These are phyloP conservation scores for Exophiala calicioides DNA, from an alignment of 2,329 filamentous ascomycete genomes.

Conservation along the genomic window DNA sequence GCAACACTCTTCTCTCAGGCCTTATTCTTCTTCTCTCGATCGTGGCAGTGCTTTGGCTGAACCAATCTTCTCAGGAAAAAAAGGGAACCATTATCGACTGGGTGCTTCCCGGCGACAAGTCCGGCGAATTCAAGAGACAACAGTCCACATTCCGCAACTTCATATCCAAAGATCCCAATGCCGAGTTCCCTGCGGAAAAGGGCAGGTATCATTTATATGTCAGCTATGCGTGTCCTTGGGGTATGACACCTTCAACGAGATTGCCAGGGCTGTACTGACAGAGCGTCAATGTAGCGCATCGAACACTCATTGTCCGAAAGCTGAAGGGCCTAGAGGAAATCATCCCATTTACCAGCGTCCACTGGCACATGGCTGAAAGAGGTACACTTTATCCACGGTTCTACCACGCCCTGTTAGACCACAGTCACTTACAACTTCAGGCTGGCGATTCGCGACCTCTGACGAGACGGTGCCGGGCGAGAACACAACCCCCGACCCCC, in stretches of 20 bases:
- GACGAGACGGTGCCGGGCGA: conserved; percentile 62
- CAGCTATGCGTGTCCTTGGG: conserved; percentile 92
- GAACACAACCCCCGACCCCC: conserved; percentile 56
- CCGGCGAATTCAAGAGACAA: conserved; percentile 91
- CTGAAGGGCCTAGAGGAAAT: conserved; percentile 90
- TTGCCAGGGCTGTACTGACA: conserved; percentile 5
- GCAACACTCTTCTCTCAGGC: conserved; percentile 19
- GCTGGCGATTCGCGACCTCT: conserved; percentile 78
- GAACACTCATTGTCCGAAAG: conserved; percentile 81
- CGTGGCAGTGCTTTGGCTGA: conserved; percentile 12
- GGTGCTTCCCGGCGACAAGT: conserved; percentile 67
- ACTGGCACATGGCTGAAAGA: conserved; percentile 80
- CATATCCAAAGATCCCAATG: conserved; percentile 70
- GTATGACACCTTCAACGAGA: too few relatives aligned
- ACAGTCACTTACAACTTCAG: conserved; percentile 39
- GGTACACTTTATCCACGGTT: too few relatives aligned
- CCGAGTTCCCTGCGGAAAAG: conserved; percentile 80
- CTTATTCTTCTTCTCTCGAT: conserved; percentile 17
- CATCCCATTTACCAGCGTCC: conserved; percentile 76
- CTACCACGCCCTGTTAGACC: too few relatives aligned
- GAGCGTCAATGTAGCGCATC: conserved; percentile 60
- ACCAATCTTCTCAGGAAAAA: conserved; percentile 20
- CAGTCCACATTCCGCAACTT: conserved; percentile 77
- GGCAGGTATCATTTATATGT: conserved; percentile 93
- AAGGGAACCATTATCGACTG: conserved; percentile 72